Percentiles rank a stretch among this genome's conserved stretches.
These are phyloP conservation scores for Mycena leptocephala DNA, from an alignment of 768 basidiomycete species.

Conservation along the genomic window DNA sequence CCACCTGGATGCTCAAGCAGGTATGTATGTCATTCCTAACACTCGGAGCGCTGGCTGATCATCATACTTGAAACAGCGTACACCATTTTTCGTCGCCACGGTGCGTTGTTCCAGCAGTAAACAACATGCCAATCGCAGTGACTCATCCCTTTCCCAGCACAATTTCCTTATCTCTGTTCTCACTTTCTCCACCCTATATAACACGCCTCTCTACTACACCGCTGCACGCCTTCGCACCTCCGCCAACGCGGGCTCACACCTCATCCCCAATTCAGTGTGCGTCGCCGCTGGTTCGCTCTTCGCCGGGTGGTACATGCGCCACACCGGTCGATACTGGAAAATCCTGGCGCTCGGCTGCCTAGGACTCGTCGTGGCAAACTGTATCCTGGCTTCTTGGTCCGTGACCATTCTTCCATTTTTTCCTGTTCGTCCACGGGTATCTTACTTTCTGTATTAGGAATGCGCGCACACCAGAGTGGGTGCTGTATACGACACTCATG, in stretches of 20 bases:
- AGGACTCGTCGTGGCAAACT: neutral
- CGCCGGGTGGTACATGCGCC: neutral
- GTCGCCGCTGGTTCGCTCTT: neutral
- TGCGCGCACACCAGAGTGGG: slow-evolving; percentile 30
- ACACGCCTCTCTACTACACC: neutral
- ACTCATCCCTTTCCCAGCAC: neutral
- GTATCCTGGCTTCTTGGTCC: neutral
- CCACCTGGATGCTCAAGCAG: neutral
- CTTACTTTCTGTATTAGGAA: slow-evolving; percentile 11
- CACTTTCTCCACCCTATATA: neutral
- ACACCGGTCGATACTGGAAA: neutral
- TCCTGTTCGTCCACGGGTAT: neutral
- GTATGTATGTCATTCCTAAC: neutral
- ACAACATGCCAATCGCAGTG: neutral
- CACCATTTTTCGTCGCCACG: neutral
- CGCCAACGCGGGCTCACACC: neutral
- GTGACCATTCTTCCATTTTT: neutral
- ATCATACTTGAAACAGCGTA: neutral
- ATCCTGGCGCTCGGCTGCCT: neutral
- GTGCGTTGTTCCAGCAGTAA: neutral
- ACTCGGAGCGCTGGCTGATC: neutral
- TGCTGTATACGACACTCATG: slow-evolving; percentile 44
- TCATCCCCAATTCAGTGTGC: neutral
- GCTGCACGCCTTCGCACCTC: neutral
- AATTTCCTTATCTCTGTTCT: neutral